Evolutionary conservation across 371 early-diverging fungal species (phyloP).

Genomic region (Mortierella sp.): DNA sequence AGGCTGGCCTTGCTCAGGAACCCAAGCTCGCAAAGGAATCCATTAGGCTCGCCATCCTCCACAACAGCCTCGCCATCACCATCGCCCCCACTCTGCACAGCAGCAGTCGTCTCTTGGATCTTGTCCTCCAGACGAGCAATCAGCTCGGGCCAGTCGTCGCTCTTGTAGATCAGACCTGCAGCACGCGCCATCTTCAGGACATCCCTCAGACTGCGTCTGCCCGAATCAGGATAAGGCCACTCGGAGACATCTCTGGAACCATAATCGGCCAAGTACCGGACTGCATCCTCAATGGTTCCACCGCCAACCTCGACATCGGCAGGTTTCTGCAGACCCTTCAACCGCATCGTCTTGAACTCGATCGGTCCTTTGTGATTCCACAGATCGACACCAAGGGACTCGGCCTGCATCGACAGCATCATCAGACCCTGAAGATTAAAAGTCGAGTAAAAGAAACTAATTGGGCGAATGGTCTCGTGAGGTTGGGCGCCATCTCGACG

Average conservation of each 20-base stretch:
- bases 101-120: slow-evolving; percentile 23
- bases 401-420: slow-evolving; percentile 48
- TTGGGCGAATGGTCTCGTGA: slow-evolving; percentile 55
- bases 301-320: slow-evolving; percentile 34
- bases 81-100: background rate
- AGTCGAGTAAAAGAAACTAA: slow-evolving; percentile 60
- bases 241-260: slow-evolving; percentile 59
- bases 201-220: slow-evolving; percentile 32
- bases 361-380: slow-evolving; percentile 44
- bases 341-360: slow-evolving; percentile 10
- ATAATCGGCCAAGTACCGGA: slow-evolving; percentile 63
- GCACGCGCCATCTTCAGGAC: slow-evolving; percentile 59
- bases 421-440: slow-evolving; percentile 61
- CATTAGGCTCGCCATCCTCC: slow-evolving; percentile 32
- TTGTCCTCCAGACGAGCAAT: slow-evolving; percentile 44
- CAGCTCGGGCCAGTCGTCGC: slow-evolving; percentile 40
- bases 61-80: background rate
- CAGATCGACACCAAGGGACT: slow-evolving; percentile 38
- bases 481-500: slow-evolving; percentile 59
- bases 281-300: slow-evolving; percentile 59
- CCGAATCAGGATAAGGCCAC: slow-evolving; percentile 61
- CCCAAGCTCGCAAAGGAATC: slow-evolving; percentile 45
- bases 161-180: slow-evolving; percentile 61
- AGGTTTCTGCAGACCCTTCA: slow-evolving; percentile 22
- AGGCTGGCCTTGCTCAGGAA: slow-evolving; percentile 36